Percentiles rank a stretch among this genome's conserved stretches.
Conservation (phyloP, 1,284 basidiomycete genomes). For the Cryptococcus jaspeensis region DNA sequence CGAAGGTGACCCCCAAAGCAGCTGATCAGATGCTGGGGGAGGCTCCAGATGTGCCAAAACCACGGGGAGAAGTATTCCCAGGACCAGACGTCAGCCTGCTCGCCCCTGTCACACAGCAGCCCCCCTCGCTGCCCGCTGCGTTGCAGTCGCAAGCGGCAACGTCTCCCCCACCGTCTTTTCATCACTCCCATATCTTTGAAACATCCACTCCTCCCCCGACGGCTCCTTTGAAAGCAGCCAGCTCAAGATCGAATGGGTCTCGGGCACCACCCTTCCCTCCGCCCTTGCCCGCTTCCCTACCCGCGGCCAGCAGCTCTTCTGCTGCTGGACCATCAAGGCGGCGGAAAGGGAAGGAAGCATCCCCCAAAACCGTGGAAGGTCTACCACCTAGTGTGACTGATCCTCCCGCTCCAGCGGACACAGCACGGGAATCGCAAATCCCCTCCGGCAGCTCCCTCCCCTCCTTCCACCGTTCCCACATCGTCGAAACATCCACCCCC, state of each 20-base stretch:
- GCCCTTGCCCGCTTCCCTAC: too few relatives aligned
- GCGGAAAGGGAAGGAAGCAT: neutral
- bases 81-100: neutral
- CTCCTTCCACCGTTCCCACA: constrained; percentile 13
- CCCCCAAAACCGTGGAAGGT: too few relatives aligned
- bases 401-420: neutral
- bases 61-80: neutral
- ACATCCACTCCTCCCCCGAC: constrained; percentile 7
- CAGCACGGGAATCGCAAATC: too few relatives aligned
- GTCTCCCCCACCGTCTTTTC: constrained; percentile 7
- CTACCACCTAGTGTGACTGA: neutral
- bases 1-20: neutral
- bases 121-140: too few relatives aligned
- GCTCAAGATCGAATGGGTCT: too few relatives aligned
- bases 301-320: neutral
- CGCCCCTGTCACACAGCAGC: too few relatives aligned
- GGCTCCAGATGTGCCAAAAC: neutral
- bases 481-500: constrained; percentile 15
- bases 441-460: neutral
- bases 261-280: too few relatives aligned
- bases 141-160: too few relatives aligned
- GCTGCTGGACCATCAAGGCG: neutral
- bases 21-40: neutral
- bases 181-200: constrained; percentile 7
- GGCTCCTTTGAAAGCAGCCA: too few relatives aligned